Evolutionary conservation across 106 monocot genomes (phyloP), one percentile per base, ranked within the genome.

Genomic region (Gastrodia elata): DNA sequence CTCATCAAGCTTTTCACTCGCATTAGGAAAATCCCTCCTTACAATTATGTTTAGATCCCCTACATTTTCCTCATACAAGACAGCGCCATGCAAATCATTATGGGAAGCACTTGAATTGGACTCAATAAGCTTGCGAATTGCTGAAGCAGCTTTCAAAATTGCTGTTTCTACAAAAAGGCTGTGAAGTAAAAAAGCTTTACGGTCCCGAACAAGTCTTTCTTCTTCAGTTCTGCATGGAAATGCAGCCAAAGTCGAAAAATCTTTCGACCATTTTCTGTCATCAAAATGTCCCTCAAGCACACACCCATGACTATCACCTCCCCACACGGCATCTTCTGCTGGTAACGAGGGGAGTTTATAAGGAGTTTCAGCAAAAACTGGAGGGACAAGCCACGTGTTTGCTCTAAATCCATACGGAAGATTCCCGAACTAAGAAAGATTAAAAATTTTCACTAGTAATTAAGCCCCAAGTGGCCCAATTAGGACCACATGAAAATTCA

Each of bases 321-420:
- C 87, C 96, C 96, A 96, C 15, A 77, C 90, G 72, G 83, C 86
- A 80, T 96, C 90, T 77, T 96, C 96, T 35, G 57, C 64, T 16
- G 96, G 92, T 38, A 96, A 70, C 28, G 81, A 75, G 44, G 79
- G 81, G 28, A 32, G 74, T 73, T 77, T 85, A 27, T 69, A 83
- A 28, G 81, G 76, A 24, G 86, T 71, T 8, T 96, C 89, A 22
- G 76, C 30, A 67, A 82, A 81, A 58, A 86, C 68, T 34, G 92
- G 96, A 42, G 96, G 96, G 8, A 84, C 78, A 61, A 96, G 83
- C 96, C 96, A 96, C 72, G 96, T 90, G 74, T 96, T 96, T 80
- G 92, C 92, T 73, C 96, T 87, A 35, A 90, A 90, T 68, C 96
- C 96, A 74, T 90, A 96, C 9, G 96, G 96, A 43, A 96, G 77